These are phyloP conservation scores for Berberis thunbergii DNA, from an alignment of 164 flowering plant species.

Conservation along the genomic window DNA sequence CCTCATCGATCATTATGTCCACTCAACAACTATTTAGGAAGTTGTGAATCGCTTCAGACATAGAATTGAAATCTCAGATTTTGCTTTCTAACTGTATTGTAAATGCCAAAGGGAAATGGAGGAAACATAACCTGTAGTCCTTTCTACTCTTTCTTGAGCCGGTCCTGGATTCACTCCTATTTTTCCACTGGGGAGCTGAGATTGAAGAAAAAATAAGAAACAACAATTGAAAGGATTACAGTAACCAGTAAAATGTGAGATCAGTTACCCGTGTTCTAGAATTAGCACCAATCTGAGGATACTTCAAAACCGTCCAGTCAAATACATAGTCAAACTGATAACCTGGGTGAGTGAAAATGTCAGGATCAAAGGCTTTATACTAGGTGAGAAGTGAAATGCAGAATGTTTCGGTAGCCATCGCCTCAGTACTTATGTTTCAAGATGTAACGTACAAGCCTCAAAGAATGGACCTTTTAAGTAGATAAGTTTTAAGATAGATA, in stretches of 20 bases:
- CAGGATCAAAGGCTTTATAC: neutral
- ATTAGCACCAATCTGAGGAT: conserved; percentile 37
- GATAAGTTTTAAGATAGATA: no score
- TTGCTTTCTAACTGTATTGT: neutral
- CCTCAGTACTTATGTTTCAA: no score
- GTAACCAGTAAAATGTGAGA: neutral
- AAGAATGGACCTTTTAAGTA: no score
- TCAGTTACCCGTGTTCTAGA: conserved; percentile 33
- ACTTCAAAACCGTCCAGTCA: conserved; percentile 50
- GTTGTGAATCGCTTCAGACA: no score
- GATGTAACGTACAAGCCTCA: no score
- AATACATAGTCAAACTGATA: conserved; percentile 49
- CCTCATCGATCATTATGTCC: no score
- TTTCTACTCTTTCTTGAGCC: conserved; percentile 48
- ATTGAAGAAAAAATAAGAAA: conserved; percentile 3
- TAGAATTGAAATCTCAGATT: no score
- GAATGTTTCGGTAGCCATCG: no score
- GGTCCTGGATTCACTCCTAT: conserved; percentile 23
- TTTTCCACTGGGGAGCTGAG: conserved; percentile 28
- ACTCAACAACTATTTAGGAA: no score
- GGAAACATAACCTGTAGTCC: conserved; percentile 44
- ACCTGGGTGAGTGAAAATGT: conserved; percentile 20
- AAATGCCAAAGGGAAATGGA: neutral
- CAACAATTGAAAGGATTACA: neutral
- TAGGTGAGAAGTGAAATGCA: no score